Evolutionary conservation across 164 flowering plant genomes (phyloP), one percentile per base, ranked within the genome.

Genomic region (Nelumbo lutea): DNA sequence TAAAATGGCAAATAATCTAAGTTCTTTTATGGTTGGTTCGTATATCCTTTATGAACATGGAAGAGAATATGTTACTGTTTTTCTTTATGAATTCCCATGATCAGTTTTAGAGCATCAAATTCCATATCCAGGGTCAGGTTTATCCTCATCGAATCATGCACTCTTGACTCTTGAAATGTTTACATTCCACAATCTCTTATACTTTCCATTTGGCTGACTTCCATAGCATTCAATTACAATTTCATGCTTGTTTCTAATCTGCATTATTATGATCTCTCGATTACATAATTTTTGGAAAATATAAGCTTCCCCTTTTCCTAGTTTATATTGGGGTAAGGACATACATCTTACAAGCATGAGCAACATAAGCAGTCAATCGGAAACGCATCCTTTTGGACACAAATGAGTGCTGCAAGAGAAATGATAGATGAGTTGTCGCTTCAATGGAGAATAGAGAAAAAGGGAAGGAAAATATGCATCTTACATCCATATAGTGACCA

Each of bases 341-440:
- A 62, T 79, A 83, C 84, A 81, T 81, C 79, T 81, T 81, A 74
- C 81, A 79, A 65, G 75, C 82, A 78, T 76, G 84, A 70, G 61
- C 83, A 42, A 81, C 82, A 62, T 44, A 13, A 13, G 84, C 81
- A 61, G 79, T 79, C 62, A 81, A 42, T 45, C 78, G 71, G 48
- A 56, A 69, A 4, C 62, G 76, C 68, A 66, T 65, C 39, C 59
- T 70, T 70, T 11, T 75, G 6, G 82, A 77, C 27, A 81, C 78
- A 70, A 62, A 68, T 38, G 75, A 73, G 63, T 83, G 82, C 83
- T 83, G 81, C 76, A 76, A 72, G 11, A 14, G 13, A 56, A 59
- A 68, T n/a, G 40, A 42, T 8, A 72, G 2, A 46, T 53, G 38
- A 61, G 64, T 1, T 6, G 40, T 50, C 14, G 2, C 4, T 27